These are phyloP conservation scores for Pseudocercospora macadamiae DNA, from an alignment of 2,329 filamentous ascomycete species.

Conservation along the genomic window DNA sequence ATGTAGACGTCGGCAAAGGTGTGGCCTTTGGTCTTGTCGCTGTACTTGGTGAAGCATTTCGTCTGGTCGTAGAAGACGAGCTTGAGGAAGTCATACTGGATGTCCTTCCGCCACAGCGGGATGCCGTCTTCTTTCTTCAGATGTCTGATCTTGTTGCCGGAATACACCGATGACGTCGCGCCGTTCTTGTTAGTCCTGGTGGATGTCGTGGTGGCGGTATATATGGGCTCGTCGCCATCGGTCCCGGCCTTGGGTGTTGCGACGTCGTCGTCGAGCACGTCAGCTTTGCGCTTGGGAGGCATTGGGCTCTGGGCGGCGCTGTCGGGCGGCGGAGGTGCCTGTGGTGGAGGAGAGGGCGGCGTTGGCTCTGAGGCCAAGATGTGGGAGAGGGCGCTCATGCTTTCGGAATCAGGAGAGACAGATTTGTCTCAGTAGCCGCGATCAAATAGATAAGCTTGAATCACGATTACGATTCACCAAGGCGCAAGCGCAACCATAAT, in stretches of 20 bases:
- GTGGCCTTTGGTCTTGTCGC: slow-evolving; percentile 73
- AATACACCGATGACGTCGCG: slow-evolving; percentile 68
- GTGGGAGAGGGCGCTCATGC: slow-evolving; percentile 19
- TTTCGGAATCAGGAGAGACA: neutral
- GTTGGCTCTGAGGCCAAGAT: slow-evolving; percentile 14
- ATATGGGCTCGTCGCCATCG: slow-evolving; percentile 36
- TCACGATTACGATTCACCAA: too few species aligned
- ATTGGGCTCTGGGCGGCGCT: slow-evolving; percentile 17
- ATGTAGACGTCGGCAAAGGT: slow-evolving; percentile 95
- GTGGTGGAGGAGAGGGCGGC: slow-evolving; percentile 12
- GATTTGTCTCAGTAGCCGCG: neutral
- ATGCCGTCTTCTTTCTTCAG: slow-evolving; percentile 88
- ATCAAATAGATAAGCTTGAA: neutral
- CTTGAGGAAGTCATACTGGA: slow-evolving; percentile 83
- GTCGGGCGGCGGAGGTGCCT: slow-evolving; percentile 17
- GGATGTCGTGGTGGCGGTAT: slow-evolving; percentile 54
- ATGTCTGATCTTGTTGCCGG: slow-evolving; percentile 77
- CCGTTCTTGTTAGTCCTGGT: slow-evolving; percentile 66
- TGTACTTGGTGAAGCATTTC: slow-evolving; percentile 86
- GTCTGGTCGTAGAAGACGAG: slow-evolving; percentile 76
- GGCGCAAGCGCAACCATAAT: neutral
- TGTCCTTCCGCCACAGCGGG: slow-evolving; percentile 83
- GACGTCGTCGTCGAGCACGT: slow-evolving; percentile 22
- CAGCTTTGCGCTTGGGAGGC: slow-evolving; percentile 26
- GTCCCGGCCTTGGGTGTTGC: slow-evolving; percentile 16